phyloP scores from a whole-genome alignment of 805 yeast genomes.

The Metschnikowia chrysomelidarum region DNA sequence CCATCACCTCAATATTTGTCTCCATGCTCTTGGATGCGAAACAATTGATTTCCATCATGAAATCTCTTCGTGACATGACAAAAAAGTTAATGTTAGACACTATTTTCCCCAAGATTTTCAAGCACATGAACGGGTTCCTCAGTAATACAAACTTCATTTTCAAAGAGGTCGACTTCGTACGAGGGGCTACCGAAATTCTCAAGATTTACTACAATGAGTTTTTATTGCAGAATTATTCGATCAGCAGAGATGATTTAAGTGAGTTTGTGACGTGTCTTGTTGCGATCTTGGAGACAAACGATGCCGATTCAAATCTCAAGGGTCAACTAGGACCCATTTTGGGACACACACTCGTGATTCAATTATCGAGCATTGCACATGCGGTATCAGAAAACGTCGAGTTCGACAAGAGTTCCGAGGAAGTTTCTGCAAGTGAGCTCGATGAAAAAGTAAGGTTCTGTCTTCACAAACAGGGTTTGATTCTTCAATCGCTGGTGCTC shows the following conservation, averaged over 20 bases:
- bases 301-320: slow-evolving; percentile 1
- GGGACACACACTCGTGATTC: slow-evolving; percentile 29
- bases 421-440: slow-evolving; percentile 12
- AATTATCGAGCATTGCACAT: slow-evolving; percentile 25
- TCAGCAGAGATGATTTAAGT: slow-evolving; percentile 23
- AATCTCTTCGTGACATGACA: slow-evolving; percentile 33
- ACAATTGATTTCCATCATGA: slow-evolving; percentile 25
- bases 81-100: slow-evolving; percentile 31
- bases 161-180: slow-evolving; percentile 31
- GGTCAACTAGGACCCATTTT: slow-evolving; percentile 13
- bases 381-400: slow-evolving; percentile 10
- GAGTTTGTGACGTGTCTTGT: slow-evolving; percentile 29
- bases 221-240: slow-evolving; percentile 26
- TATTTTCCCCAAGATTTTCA: slow-evolving; percentile 36
- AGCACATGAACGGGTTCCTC: slow-evolving; percentile 35
- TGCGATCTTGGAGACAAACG: slow-evolving; percentile 30
- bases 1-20: slow-evolving; percentile 37
- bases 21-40: slow-evolving; percentile 24
- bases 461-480: slow-evolving; percentile 32
- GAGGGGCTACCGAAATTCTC: slow-evolving; percentile 26
- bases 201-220: slow-evolving; percentile 30
- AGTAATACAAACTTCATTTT: slow-evolving; percentile 33
- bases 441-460: slow-evolving; percentile 26
- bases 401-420: slow-evolving; percentile 13
- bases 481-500: slow-evolving; percentile 32